These are phyloP conservation scores for Oidium heveae DNA, from an alignment of 2,329 filamentous ascomycete species.

Conservation along the genomic window DNA sequence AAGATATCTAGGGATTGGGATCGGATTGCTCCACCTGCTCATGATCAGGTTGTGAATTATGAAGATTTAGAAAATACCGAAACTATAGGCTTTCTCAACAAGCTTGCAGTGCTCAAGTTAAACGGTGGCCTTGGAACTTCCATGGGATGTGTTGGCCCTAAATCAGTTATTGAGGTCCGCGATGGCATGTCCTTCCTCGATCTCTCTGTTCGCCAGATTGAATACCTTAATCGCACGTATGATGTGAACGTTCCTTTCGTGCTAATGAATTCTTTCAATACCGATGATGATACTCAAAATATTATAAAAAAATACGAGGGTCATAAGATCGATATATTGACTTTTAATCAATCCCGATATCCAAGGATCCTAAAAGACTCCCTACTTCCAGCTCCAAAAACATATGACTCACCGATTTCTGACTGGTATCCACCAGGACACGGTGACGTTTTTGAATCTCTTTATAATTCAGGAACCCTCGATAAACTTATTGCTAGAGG, in stretches of 20 bases:
- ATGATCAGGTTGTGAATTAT: constrained; percentile 88
- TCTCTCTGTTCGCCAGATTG: constrained; percentile 93
- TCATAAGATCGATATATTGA: constrained; percentile 97
- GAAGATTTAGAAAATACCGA: constrained; percentile 70
- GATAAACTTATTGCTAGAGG: constrained; percentile 89
- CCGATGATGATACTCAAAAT: constrained; percentile 85
- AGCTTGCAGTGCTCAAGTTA: constrained; percentile 94
- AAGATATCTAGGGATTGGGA: constrained; percentile 55
- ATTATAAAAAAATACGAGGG: constrained; percentile 99
- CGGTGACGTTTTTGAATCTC: constrained; percentile 97
- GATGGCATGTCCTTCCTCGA: constrained; percentile 99
- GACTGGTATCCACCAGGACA: constrained; percentile 99
- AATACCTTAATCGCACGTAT: constrained; percentile 97
- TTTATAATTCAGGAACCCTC: constrained; percentile 96
- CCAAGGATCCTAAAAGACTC: constrained; percentile 97
- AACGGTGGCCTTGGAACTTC: constrained; percentile 98
- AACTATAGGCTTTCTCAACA: constrained; percentile 83
- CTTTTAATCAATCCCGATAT: constrained; percentile 98
- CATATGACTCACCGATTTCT: constrained; percentile 60
- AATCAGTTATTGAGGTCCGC: constrained; percentile 97
- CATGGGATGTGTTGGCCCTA: constrained; percentile 97
- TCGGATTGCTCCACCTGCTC: constrained; percentile 78
- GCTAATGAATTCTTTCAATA: constrained; percentile 99
- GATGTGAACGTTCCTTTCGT: constrained; percentile 92
- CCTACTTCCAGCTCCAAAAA: constrained; percentile 82